Base-by-base conservation (phyloP, 23 red algal genomes). In the Gracilaria domingensis region DNA sequence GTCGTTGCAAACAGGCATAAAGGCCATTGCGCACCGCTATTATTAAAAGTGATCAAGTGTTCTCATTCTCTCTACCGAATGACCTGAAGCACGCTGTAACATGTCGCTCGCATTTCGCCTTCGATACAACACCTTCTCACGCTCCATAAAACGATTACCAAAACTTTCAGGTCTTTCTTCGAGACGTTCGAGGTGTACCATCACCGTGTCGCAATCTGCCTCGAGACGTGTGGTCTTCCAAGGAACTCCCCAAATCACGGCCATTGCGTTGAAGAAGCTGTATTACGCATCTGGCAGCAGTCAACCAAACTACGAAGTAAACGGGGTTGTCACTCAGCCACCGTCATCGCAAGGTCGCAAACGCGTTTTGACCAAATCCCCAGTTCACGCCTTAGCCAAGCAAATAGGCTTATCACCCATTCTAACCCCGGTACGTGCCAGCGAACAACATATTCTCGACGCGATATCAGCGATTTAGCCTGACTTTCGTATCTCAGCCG, bases 291-390 rank as follows among this genome's bases (percentile, higher is more conserved):
- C 91, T 21, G 44, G 35, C 16, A 33, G 20, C 38, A 12, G 56
- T 26, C 20, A 65, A 54, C 32, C 81, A 34, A 39, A 72, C 12
- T 89, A 92, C 50, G 20, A 42, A 76, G 47, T 99, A 56, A 71
- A 36, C 26, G 82, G 47, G 7, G 97, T 96, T n/a, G 87, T 99
- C 24, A 91, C 97, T 9, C 97, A 99, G 66, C 93, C 96, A 66
- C 85, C 97, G 5, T 73, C 86, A 6, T 82, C 75, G 0, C 26
- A 48, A 17, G 84, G 89, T 9, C 84, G 92, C 20, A 77, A 86
- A 50, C 73, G 91, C 26, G 82, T 85, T 30, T 71, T 91, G 65
- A 88, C 74, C 35, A 92, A 89, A 42, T 92, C 93, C 6, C 93
- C 97, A 18, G 94, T 95, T n/a, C 83, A 94, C 23, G 59, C 24